Evolutionary conservation across 805 yeast genomes (phyloP).

Genomic region (Grigorovia jiainica): DNA sequence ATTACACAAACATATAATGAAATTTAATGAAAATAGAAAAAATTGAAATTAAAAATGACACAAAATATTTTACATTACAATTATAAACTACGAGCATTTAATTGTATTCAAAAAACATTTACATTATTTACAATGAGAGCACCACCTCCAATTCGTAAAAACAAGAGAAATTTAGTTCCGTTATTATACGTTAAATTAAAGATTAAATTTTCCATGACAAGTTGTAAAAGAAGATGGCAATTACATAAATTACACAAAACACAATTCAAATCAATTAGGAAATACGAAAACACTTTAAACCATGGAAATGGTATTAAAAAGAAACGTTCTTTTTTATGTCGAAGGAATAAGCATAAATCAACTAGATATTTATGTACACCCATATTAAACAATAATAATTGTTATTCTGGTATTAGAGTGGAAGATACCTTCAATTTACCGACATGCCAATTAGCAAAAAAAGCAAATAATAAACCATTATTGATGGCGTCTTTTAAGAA

Average conservation of each 20-base stretch:
- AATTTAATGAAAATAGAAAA: no score
- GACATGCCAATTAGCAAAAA: constrained; percentile 10
- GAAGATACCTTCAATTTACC: constrained; percentile 23
- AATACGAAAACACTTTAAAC: constrained; percentile 1
- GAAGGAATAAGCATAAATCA: no score
- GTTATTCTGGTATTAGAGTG: constrained; percentile 12
- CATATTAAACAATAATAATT: constrained; percentile 6
- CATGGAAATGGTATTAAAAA: not conserved
- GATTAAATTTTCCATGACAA: constrained; percentile 11
- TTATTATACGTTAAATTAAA: constrained; percentile 9
- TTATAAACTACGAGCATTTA: no score
- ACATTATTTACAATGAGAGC: constrained; percentile 28
- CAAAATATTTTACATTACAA: no score
- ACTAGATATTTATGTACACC: no score
- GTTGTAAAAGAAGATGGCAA: constrained; percentile 17
- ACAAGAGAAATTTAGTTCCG: constrained; percentile 15
- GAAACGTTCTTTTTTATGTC: no score
- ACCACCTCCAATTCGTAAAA: constrained; percentile 25
- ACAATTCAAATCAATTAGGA: constrained; percentile 1
- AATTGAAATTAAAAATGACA: no score
- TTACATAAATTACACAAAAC: constrained; percentile 14
- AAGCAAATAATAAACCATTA: constrained; percentile 20
- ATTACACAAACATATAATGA: no score
- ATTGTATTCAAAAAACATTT: no score
- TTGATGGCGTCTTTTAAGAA: constrained; percentile 22